Evolutionary conservation across 768 basidiomycete species (phyloP), one percentile per base, ranked within the genome.

Genomic region (Cubamyces lactineus): DNA sequence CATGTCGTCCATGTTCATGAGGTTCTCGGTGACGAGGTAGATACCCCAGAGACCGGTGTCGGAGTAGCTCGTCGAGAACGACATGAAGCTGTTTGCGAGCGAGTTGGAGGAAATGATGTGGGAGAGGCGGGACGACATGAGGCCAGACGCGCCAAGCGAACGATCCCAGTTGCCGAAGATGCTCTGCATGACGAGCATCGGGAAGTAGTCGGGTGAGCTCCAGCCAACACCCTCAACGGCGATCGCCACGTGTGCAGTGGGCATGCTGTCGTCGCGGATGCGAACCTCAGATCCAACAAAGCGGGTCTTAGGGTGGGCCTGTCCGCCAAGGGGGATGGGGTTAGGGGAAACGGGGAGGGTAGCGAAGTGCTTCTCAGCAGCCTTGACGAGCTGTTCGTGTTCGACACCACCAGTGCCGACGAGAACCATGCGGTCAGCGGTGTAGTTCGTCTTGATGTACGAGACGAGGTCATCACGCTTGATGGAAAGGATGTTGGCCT

Each of bases 81-180:
- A 93, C 93, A 98, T 96, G 89, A 92, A 99, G 61, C 91, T 94
- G 82, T 98, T 99, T 72, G 97, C 97, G 73, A 98, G 93, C 82
- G 93, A 92, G 84, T 98, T 88, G 56, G 84, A 81, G 40, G 94
- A 92, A 70, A 98, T 83, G 75, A 94, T 90, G 76, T 96, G 91
- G 24, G 91, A 92, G 57, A 99, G 88, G 53, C 90, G 87, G 53
- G 94, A 97, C 62, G 92, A 94, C 65, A 96, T 86, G 56, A 97
- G 82, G 23, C 93, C 84, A 2, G 93, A 89, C 50, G 94, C 86
- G 69, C 96, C 97, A 69, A 98, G 87, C 49, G 91, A 92, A 68
- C 97, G 87, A 74, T 99, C 96, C 97, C 97, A 99, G 86, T 98
- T 99, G 65, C 97, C 97, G 78, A 98, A 90, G 78, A 98, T 93